Base-by-base conservation (phyloP, 2,329 filamentous ascomycete species). In the Ilyonectria destructans region DNA sequence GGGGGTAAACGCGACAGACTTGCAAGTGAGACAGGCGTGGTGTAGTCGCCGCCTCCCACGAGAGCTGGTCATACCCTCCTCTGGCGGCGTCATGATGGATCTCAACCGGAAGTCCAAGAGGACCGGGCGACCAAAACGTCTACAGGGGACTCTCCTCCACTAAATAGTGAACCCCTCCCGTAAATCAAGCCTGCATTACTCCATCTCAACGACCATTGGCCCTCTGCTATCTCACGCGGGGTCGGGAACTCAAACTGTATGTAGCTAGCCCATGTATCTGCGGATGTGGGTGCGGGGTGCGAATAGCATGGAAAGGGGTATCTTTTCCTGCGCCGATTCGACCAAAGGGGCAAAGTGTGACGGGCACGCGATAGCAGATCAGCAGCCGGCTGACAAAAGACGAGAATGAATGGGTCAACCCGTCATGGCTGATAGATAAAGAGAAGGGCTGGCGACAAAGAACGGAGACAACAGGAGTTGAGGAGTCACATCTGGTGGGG, bases 1-100 rank as follows among this genome's bases (percentile, higher is more conserved):
- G 4, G 19, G 26, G 17, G 17, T 17, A 43, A 17, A 61, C 31
- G 26, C 13, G 9, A 75, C 80, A 65, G 57, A 86, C 85, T 84
- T 80, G 83, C 85, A 87, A 68, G 84, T 85, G 58, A 86, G 79
- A 71, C 82, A 84, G 29, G 82, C 82, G 70, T 84, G 80, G 65
- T 83, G 80, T 57, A 81, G 82, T 46, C 82, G 77, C 69, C 80
- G 74, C 74, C 82, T 78, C 49, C 81, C 82, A 19, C 80, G 79
- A 70, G 73, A 68, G 46, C 69, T 67, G 62, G 65, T 26, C 26
- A 26, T 71, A 62, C 61, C 74, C 35, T 80, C 80, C 49, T 80
- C 80, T 68, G 74, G 74, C 31, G 77, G 77, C 62, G 77, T 77
- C 81, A 80, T 75, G 69, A 61, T 67, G 57, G 65, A 69, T 62